Conservation (phyloP, 2,329 filamentous ascomycete genomes). For the Stemphylium lycopersici region DNA sequence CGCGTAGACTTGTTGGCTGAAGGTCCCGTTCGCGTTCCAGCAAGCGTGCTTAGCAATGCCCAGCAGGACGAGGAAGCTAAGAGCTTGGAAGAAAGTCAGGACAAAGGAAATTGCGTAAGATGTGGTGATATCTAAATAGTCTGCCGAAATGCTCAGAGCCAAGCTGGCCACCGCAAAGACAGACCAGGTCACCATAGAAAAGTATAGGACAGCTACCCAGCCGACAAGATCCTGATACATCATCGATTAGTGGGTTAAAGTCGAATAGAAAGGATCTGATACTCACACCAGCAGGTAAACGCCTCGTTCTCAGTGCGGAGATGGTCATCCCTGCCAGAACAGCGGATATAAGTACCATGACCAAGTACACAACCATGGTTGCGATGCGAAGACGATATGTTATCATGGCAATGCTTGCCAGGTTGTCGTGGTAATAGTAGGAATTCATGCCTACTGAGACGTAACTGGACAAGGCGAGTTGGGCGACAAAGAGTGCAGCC, state of each 20-base stretch:
- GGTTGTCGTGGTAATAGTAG: too few species aligned
- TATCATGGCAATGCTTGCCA: not conserved
- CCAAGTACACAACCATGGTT: conserved; percentile 23
- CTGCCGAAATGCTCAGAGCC: not conserved
- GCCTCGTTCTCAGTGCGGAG: conserved; percentile 21
- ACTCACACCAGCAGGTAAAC: conserved; percentile 27
- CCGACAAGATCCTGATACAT: conserved; percentile 21
- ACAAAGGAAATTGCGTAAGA: conserved; percentile 19
- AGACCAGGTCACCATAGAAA: conserved; percentile 28
- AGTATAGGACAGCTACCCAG: conserved; percentile 22
- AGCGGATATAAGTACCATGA: conserved; percentile 23
- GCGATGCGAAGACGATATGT: conserved; percentile 13
- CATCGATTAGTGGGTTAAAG: not conserved
- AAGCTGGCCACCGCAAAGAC: conserved; percentile 2
- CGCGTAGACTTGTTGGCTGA: not conserved
- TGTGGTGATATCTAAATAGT: not conserved
- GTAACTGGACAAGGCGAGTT: conserved; percentile 23
- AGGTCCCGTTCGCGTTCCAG: conserved; percentile 7
- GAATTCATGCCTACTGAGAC: not conserved
- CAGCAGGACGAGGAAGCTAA: conserved; percentile 28
- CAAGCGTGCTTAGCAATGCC: conserved; percentile 27
- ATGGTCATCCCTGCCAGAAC: conserved; percentile 21
- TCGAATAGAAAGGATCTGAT: not conserved
- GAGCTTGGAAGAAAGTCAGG: conserved; percentile 18
- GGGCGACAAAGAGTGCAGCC: conserved; percentile 20